These are phyloP conservation scores for Pinus tabuliformis DNA, from an alignment of 75 land plant genomes.

Conservation along the genomic window DNA sequence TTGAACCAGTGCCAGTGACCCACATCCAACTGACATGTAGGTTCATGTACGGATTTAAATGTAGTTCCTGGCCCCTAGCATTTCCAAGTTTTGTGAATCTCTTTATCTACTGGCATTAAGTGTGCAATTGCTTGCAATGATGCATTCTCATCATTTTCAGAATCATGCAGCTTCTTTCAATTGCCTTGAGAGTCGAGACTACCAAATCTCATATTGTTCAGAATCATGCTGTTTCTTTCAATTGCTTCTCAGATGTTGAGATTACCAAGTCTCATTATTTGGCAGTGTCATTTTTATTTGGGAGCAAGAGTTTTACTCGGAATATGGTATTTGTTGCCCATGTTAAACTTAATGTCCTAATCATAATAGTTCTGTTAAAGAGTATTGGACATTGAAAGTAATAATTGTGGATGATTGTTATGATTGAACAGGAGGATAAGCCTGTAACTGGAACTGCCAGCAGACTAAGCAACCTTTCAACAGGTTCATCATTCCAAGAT, in stretches of 20 bases:
- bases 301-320: background rate
- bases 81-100: background rate
- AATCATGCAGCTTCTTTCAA: background rate
- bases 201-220: too few relatives aligned
- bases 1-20: background rate
- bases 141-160: background rate
- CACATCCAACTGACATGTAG: background rate
- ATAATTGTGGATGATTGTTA: background rate
- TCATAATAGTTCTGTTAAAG: background rate
- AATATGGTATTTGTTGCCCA: background rate
- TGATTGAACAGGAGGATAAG: slow-evolving; percentile 10
- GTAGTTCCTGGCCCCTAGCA: background rate
- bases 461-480: slow-evolving; percentile 14
- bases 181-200: background rate
- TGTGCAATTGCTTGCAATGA: background rate
- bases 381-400: background rate
- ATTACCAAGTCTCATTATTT: background rate
- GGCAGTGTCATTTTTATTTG: background rate
- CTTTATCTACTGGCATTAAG: background rate
- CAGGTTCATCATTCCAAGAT: slow-evolving; percentile 14
- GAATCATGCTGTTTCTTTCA: background rate
- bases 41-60: background rate
- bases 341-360: background rate
- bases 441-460: slow-evolving; percentile 6
- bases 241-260: background rate